A percentile compares a stretch with the other conserved stretches of the same genome.
Conservation (phyloP, 495 filamentous ascomycete genomes). For the Elaphomyces granulatus region DNA sequence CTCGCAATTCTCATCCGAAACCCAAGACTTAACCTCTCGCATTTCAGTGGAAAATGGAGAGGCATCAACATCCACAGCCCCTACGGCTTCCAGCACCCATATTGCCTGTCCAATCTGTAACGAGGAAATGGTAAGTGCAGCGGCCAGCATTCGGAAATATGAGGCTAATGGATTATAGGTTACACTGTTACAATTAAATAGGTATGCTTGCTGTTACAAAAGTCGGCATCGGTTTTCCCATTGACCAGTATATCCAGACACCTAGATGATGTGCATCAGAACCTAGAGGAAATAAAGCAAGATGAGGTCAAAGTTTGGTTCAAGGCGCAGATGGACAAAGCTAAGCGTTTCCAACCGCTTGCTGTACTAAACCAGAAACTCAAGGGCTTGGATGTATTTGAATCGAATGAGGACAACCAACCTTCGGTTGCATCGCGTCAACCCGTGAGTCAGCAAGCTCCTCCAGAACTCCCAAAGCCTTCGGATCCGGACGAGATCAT, state of each 20-base stretch:
- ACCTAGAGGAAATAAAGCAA: constrained; percentile 84
- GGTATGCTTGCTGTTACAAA: constrained; percentile 31
- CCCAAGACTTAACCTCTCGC: constrained; percentile 43
- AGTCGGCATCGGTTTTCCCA: constrained; percentile 1
- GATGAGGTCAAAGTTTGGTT: constrained; percentile 99
- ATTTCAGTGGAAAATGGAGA: constrained; percentile 41
- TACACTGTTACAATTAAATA: constrained; percentile 83
- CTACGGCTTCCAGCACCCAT: constrained; percentile 41
- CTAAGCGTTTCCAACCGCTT: constrained; percentile 88
- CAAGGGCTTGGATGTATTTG: constrained; percentile 93
- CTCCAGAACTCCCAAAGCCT: constrained; percentile 24
- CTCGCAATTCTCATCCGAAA: constrained; percentile 41
- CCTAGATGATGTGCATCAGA: constrained; percentile 85
- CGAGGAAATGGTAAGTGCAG: constrained; percentile 73
- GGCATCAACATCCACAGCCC: constrained; percentile 32
- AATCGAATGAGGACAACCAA: constrained; percentile 63
- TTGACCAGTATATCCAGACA: constrained; percentile 39
- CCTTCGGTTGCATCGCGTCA: constrained; percentile 18
- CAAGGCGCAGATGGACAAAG: constrained; percentile 87
- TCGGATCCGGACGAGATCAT: constrained; percentile 80
- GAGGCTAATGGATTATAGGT: constrained; percentile 36
- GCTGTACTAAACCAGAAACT: constrained; percentile 89
- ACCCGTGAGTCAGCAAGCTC: constrained; percentile 17
- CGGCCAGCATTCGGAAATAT: constrained; percentile 5
- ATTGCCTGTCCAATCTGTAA: constrained; percentile 90